Evolutionary conservation across 306 rosid species (phyloP).

Genomic region (Hippophae gyantsensis): DNA sequence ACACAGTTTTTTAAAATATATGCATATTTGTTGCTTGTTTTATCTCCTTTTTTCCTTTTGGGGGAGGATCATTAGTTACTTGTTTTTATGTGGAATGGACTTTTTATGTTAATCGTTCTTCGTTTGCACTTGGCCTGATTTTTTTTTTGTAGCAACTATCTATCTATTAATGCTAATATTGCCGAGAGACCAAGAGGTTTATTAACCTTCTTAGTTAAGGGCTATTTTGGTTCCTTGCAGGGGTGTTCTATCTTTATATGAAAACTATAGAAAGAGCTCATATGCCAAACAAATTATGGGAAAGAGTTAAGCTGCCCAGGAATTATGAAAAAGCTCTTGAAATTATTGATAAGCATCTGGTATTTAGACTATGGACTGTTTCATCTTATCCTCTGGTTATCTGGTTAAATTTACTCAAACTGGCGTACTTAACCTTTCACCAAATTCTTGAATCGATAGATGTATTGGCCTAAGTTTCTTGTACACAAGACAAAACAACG

Average conservation of each 20-base stretch:
- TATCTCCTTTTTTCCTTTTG: too few species aligned
- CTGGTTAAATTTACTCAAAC: background rate
- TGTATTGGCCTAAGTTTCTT: slow-evolving; percentile 93
- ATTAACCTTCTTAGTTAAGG: background rate
- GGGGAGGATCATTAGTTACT: too few species aligned
- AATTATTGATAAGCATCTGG: slow-evolving; percentile 78
- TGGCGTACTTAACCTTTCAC: slow-evolving; percentile 3
- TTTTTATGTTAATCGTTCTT: too few species aligned
- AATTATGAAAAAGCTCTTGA: slow-evolving; percentile 84
- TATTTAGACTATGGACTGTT: slow-evolving; percentile 18
- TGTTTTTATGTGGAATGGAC: too few species aligned
- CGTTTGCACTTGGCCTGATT: too few species aligned
- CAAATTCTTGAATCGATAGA: slow-evolving; percentile 31
- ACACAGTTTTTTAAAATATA: too few species aligned
- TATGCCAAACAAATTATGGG: slow-evolving; percentile 84
- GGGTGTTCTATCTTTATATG: slow-evolving; percentile 74
- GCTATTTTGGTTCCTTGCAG: slow-evolving; percentile 26
- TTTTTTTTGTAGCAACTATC: too few species aligned
- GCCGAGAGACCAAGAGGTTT: background rate
- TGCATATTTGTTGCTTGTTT: too few species aligned
- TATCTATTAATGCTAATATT: too few species aligned
- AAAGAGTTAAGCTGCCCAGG: slow-evolving; percentile 83
- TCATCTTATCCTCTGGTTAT: background rate
- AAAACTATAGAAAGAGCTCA: slow-evolving; percentile 87
- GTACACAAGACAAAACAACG: slow-evolving; percentile 87